phyloP scores from a whole-genome alignment of 495 filamentous ascomycete species.

The Jackrogersella minutella region DNA sequence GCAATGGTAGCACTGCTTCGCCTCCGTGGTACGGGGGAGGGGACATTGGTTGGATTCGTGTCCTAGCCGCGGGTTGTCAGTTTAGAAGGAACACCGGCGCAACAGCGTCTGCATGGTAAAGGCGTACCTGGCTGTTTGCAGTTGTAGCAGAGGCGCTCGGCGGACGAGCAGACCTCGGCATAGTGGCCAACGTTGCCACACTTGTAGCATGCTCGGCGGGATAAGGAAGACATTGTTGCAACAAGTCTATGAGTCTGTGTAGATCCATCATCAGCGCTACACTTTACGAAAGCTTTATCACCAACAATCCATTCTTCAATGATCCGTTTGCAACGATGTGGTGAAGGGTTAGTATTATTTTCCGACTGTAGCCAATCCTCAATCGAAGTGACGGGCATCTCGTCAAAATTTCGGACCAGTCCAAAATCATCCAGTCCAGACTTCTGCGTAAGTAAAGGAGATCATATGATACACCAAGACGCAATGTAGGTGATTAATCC shows the following conservation, averaged over 20 bases:
- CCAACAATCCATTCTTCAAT: conserved; percentile 43
- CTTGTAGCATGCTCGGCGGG: conserved; percentile 99
- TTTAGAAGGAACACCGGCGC: conserved; percentile 19
- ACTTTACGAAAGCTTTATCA: conserved; percentile 45
- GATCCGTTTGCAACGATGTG: conserved; percentile 48
- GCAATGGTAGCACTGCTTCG: conserved; percentile 99
- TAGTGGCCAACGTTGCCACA: conserved; percentile 99
- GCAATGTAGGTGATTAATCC: conserved; percentile 6
- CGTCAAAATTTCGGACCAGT: conserved; percentile 7
- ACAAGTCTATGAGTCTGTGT: conserved; percentile 51
- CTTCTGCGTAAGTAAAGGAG: too few relatives aligned
- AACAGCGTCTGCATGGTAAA: conserved; percentile 24
- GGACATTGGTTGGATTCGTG: conserved; percentile 99
- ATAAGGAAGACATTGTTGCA: conserved; percentile 84
- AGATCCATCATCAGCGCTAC: conserved; percentile 49
- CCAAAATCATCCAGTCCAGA: neutral
- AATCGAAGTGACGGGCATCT: conserved; percentile 42
- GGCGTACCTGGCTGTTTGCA: conserved; percentile 91
- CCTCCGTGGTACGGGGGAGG: conserved; percentile 93
- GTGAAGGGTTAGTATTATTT: conserved; percentile 25
- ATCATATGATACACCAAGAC: too few relatives aligned
- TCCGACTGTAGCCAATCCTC: conserved; percentile 41
- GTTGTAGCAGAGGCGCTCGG: conserved; percentile 99
- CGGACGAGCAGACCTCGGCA: conserved; percentile 95
- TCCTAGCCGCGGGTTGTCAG: conserved; percentile 60